Base-by-base conservation (phyloP, 2,329 filamentous ascomycete genomes). In the Grosmannia penicillata region DNA sequence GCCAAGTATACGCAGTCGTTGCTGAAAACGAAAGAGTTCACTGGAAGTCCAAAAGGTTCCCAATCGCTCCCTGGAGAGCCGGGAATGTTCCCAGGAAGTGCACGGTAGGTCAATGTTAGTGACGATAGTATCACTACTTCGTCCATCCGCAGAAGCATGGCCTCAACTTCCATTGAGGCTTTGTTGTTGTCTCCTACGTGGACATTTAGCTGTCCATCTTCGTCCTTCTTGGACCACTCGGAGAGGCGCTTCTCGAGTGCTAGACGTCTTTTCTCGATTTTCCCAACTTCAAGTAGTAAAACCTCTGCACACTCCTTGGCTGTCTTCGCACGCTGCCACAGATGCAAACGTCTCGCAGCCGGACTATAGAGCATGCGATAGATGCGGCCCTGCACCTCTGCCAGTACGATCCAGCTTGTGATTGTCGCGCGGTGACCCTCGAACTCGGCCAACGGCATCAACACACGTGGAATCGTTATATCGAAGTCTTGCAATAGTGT, bases 321-420 rank as follows among this genome's bases (percentile, higher is more conserved):
- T 43, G 56, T 54, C 23, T 57, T 54, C 17, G 56, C 52, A 1
- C 68, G 54, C 31, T 61, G 54, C 11, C 56, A 54, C 6, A 56
- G 57, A 1, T 60, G 55, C 1, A 17, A 18, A 22, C 55, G 53
- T 2, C 52, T 51, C 25, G 69, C 48, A 4, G 57, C 54, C 1
- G 65, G 63, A 41, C 65, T 68, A 45, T 78, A 79, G 6, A 73
- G 53, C 27, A 62, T 52, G 45, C 68, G 65, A 45, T 79, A 80
- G 7, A 75, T 64, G 14, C 68, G 59, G 13, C 73, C 70, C 45
- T 77, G 68, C 7, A 80, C 61, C 19, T 63, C 63, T 9, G 69
- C 65, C 6, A 72, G 60, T 18, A 59, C 59, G 29, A 76, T 63
- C 72, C 73, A 78, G 29, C 66, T 53, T 10, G 58, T 53, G 21